Evolutionary conservation across 495 filamentous ascomycete genomes (phyloP).

Genomic region (Talaromyces ruber): DNA sequence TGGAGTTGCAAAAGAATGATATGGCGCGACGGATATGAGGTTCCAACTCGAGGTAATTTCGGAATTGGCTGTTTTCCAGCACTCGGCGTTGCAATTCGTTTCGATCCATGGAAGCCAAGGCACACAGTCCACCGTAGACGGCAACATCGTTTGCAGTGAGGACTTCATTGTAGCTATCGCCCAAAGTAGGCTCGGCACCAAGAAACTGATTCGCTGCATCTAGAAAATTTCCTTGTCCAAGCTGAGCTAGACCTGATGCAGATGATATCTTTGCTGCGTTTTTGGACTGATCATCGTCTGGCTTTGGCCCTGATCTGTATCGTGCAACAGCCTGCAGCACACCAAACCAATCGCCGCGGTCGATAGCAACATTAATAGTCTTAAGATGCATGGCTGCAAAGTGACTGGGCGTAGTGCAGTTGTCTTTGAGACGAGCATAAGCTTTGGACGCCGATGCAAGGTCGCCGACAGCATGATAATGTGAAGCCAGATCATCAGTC

Average conservation of each 20-base stretch:
- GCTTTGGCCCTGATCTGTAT: conserved; percentile 25
- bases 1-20: conserved; percentile 73
- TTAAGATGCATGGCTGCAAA: conserved; percentile 63
- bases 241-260: conserved; percentile 59
- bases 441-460: conserved; percentile 53
- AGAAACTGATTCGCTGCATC: conserved; percentile 73
- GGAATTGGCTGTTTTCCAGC: conserved; percentile 71
- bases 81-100: conserved; percentile 63
- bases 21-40: conserved; percentile 91
- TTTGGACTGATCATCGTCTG: conserved; percentile 50
- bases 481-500: conserved; percentile 64
- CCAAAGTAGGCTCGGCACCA: conserved; percentile 39
- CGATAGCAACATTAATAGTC: conserved; percentile 56
- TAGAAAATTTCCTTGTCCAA: conserved; percentile 55
- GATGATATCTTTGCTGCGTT: conserved; percentile 57
- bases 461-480: conserved; percentile 59
- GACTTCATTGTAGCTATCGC: conserved; percentile 59
- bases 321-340: conserved; percentile 38
- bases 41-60: conserved; percentile 83
- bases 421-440: conserved; percentile 67
- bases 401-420: conserved; percentile 61
- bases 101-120: conserved; percentile 83
- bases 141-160: conserved; percentile 82
- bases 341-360: conserved; percentile 58
- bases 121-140: conserved; percentile 83